phyloP scores from a whole-genome alignment of 306 rosid species.

The Vicia faba region DNA sequence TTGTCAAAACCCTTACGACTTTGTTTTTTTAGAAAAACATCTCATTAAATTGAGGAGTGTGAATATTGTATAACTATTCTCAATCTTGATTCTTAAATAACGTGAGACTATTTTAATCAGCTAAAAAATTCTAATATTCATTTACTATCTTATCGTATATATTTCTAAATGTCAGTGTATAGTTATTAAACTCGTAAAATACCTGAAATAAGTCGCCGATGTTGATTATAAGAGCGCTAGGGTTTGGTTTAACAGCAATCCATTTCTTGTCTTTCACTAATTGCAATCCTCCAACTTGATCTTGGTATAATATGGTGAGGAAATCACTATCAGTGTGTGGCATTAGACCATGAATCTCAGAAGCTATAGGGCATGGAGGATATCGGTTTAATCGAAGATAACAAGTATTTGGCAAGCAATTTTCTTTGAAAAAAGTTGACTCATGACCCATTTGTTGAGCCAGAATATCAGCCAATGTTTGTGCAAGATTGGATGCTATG shows the following conservation, averaged over 20 bases:
- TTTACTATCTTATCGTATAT: no score
- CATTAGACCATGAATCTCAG: conserved; percentile 65
- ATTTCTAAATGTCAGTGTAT: no score
- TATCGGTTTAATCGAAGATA: conserved; percentile 85
- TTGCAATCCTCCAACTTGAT: conserved; percentile 90
- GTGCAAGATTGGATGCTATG: conserved; percentile 67
- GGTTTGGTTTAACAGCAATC: conserved; percentile 87
- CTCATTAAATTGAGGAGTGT: no score
- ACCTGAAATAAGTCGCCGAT: conserved; percentile 98
- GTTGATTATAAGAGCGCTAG: conserved; percentile 75
- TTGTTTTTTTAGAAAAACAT: no score
- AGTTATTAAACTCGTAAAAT: neutral
- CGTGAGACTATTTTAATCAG: no score
- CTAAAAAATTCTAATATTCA: no score
- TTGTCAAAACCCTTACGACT: no score
- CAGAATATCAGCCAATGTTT: conserved; percentile 67
- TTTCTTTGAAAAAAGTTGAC: conserved; percentile 62
- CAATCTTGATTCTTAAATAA: no score
- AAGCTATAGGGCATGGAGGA: conserved; percentile 73
- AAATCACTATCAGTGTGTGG: conserved; percentile 97
- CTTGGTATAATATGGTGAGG: conserved; percentile 84
- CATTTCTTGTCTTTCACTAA: conserved; percentile 74
- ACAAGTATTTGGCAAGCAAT: conserved; percentile 70
- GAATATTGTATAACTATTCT: no score
- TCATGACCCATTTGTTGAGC: conserved; percentile 61